phyloP scores from a whole-genome alignment of 192 early-diverging fungal genomes.

The Rhizophagus sp. region DNA sequence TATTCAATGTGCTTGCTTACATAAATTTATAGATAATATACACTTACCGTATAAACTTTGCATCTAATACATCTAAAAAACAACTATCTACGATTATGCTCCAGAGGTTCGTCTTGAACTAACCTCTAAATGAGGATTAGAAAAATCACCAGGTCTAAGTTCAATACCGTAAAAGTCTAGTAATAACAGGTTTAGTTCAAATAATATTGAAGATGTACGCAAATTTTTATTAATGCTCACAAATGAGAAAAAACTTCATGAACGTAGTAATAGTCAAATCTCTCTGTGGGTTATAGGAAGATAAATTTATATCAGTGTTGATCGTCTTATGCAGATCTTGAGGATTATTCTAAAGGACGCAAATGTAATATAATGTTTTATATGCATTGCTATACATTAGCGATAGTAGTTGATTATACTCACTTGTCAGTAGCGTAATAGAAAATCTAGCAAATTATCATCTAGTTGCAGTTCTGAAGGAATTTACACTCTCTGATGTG shows the following conservation, averaged over 20 bases:
- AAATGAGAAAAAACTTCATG: conserved; percentile 30
- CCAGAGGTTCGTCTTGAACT: conserved; percentile 27
- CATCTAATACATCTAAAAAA: conserved; percentile 16
- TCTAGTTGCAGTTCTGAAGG: conserved; percentile 9
- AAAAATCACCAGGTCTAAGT: conserved; percentile 18
- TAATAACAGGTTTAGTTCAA: background rate
- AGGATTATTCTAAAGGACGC: conserved; percentile 2
- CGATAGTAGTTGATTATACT: background rate
- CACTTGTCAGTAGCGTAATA: conserved; percentile 13
- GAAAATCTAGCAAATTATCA: conserved; percentile 23
- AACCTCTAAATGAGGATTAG: conserved; percentile 19
- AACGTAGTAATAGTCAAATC: conserved; percentile 24
- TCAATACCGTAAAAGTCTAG: conserved; percentile 25
- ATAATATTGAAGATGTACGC: background rate
- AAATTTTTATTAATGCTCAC: conserved; percentile 1
- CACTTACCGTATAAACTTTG: conserved; percentile 27
- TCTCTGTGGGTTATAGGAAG: conserved; percentile 11
- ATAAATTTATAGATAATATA: conserved; percentile 5
- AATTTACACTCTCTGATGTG: conserved; percentile 16
- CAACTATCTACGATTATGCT: conserved; percentile 24
- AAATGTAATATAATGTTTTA: background rate
- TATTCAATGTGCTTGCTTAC: background rate
- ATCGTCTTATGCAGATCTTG: background rate
- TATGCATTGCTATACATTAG: background rate
- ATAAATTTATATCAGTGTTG: conserved; percentile 13